phyloP scores from a whole-genome alignment of 2,329 filamentous ascomycete genomes.

The Sporothrix protearum region DNA sequence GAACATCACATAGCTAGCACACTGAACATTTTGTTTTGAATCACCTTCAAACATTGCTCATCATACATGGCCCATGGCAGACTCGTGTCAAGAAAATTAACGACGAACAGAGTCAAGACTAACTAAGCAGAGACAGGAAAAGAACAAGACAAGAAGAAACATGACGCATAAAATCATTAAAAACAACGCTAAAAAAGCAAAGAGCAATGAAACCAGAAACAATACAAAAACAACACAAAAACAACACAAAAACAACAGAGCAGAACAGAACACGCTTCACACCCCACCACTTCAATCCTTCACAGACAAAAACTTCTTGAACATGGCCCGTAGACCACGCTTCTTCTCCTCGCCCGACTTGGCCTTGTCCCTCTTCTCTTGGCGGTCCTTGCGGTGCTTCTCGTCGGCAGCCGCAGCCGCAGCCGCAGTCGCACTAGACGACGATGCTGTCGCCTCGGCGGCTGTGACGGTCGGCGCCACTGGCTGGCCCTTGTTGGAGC shows the following conservation, averaged over 20 bases:
- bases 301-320: conserved; percentile 26
- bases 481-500: conserved; percentile 19
- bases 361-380: conserved; percentile 27
- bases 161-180: background rate
- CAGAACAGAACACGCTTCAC: background rate
- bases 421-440: conserved; percentile 5
- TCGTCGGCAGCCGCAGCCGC: conserved; percentile 17
- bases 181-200: background rate
- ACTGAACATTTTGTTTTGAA: background rate
- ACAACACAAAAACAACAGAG: background rate
- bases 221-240: background rate
- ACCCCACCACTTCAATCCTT: background rate
- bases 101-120: background rate
- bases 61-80: conserved; percentile 14
- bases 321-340: conserved; percentile 25
- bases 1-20: background rate
- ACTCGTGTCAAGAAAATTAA: background rate
- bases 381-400: conserved; percentile 29
- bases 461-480: conserved; percentile 13
- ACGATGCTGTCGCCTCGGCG: conserved; percentile 14
- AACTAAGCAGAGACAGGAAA: too few species aligned
- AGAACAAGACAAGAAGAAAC: background rate
- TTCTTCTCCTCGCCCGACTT: conserved; percentile 25
- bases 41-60: background rate
- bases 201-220: too few species aligned